Evolutionary conservation across 768 basidiomycete species (phyloP).

Genomic region (Roridomyces roridus): DNA sequence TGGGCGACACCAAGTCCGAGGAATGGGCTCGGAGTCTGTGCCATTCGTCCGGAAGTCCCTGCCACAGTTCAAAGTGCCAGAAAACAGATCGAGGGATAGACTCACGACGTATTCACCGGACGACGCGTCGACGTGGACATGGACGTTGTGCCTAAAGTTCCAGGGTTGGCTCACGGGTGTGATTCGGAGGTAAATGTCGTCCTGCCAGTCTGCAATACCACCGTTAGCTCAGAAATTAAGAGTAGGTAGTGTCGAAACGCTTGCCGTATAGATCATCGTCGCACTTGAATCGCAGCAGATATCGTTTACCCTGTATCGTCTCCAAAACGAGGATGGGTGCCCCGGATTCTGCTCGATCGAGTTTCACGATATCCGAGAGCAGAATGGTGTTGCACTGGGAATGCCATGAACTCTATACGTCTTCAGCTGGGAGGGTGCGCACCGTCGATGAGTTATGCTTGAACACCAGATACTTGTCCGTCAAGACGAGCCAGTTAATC

Average conservation of each 20-base stretch:
- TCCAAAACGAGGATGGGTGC: background rate
- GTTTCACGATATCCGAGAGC: background rate
- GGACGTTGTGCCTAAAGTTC: background rate
- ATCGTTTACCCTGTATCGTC: background rate
- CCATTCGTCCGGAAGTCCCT: background rate
- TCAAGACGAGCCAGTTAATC: conserved; percentile 4
- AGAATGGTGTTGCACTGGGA: background rate
- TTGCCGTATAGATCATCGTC: background rate
- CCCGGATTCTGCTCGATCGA: conserved; percentile 1
- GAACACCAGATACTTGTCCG: background rate
- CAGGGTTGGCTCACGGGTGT: conserved; percentile 2
- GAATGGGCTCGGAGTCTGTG: background rate
- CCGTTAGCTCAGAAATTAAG: background rate
- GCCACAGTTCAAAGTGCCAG: background rate
- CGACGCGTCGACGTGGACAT: too few relatives aligned
- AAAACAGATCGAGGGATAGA: too few relatives aligned
- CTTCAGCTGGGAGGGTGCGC: too few relatives aligned
- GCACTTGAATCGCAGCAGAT: conserved; percentile 1
- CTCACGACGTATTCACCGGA: too few relatives aligned
- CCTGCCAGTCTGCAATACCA: conserved; percentile 5
- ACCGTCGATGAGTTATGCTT: background rate
- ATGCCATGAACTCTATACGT: too few relatives aligned
- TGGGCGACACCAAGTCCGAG: background rate
- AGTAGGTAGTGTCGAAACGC: background rate
- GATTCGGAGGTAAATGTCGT: background rate